phyloP scores from a whole-genome alignment of 345 rosid genomes.

The Eucalyptus grandis region DNA sequence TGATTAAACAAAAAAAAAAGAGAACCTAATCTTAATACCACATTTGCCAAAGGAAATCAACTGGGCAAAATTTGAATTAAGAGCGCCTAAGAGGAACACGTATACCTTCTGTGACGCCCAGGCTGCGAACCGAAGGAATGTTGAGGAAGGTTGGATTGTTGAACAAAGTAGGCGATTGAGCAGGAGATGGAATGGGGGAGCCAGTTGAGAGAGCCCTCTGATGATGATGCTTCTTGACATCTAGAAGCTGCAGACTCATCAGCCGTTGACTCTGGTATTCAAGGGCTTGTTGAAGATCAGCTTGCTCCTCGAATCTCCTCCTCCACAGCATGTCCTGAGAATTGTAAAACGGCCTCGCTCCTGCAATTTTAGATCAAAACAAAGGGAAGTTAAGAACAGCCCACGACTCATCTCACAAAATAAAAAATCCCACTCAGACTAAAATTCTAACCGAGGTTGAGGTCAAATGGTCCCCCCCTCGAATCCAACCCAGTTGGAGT shows the following conservation, averaged over 20 bases:
- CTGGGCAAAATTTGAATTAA: neutral
- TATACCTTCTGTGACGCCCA: slow-evolving; percentile 18
- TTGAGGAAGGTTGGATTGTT: slow-evolving; percentile 18
- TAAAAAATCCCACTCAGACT: neutral
- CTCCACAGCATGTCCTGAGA: slow-evolving; percentile 60
- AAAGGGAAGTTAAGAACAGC: neutral
- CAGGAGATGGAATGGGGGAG: slow-evolving; percentile 46
- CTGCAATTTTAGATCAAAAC: slow-evolving; percentile 6
- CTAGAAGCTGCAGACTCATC: slow-evolving; percentile 74
- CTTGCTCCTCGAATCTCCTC: slow-evolving; percentile 68
- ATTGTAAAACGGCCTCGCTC: slow-evolving; percentile 54
- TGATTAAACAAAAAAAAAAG: neutral
- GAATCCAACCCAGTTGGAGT: slow-evolving; percentile 77
- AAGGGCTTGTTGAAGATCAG: slow-evolving; percentile 56
- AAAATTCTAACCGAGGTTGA: slow-evolving; percentile 30
- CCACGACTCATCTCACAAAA: neutral
- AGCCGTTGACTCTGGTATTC: slow-evolving; percentile 75
- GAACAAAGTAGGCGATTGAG: slow-evolving; percentile 37
- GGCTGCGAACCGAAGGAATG: slow-evolving; percentile 31
- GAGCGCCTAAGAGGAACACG: neutral
- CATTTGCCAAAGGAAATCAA: neutral
- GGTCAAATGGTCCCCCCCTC: slow-evolving; percentile 43
- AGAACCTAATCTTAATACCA: neutral
- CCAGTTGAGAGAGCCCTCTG: slow-evolving; percentile 55
- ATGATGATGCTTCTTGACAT: slow-evolving; percentile 66